Evolutionary conservation across 176 grass and related monocot species (phyloP).

Genomic region (Chrysopogon serrulatus): DNA sequence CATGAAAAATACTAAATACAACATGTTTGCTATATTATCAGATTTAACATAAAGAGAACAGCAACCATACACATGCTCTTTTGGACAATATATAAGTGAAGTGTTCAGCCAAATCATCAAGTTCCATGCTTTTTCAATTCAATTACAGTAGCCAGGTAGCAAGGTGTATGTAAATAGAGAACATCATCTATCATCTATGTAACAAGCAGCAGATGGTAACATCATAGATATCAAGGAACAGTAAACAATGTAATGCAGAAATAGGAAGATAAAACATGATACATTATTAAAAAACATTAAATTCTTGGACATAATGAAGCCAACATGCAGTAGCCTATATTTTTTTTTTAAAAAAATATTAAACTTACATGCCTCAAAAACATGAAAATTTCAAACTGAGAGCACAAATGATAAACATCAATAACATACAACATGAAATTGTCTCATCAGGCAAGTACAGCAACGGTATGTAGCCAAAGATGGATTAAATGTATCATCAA

Average conservation of each 20-base stretch:
- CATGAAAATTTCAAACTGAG: not conserved
- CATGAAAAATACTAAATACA: not conserved
- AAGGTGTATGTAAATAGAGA: not conserved
- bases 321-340: not conserved
- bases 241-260: not conserved
- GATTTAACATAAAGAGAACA: not conserved
- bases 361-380: not conserved
- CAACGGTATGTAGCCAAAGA: not conserved
- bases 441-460: conserved; percentile 5
- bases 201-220: not conserved
- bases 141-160: conserved; percentile 2
- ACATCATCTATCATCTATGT: not conserved
- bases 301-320: not conserved
- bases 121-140: not conserved
- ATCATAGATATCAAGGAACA: not conserved
- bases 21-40: not conserved
- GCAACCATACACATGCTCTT: not conserved
- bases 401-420: conserved; percentile 13
- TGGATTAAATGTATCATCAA: not conserved
- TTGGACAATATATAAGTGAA: not conserved
- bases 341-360: too few species aligned
- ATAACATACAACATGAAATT: not conserved
- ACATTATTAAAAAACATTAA: not conserved
- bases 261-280: not conserved
- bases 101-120: not conserved